A percentile compares a stretch with the other conserved stretches of the same genome.
These are phyloP conservation scores for Conticribra weissflogii DNA, from an alignment of 108 stramenopile genomes.

Conservation along the genomic window DNA sequence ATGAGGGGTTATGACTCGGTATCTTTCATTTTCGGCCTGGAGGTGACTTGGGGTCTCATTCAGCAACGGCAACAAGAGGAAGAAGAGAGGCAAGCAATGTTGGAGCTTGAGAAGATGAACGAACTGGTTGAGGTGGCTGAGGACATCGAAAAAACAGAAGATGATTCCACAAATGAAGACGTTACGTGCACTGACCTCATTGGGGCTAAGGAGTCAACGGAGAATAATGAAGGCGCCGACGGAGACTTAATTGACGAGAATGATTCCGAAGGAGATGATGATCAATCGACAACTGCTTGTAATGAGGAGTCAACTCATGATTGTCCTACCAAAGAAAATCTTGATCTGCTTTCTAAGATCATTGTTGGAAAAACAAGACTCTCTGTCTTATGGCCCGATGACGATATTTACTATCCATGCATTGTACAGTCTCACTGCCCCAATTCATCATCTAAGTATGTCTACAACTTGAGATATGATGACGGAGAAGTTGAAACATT, in stretches of 20 bases:
- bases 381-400: background rate
- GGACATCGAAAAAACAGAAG: background rate
- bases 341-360: background rate
- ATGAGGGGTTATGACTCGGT: slow-evolving; percentile 87
- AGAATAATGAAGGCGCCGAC: background rate
- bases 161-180: background rate
- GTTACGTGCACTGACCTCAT: too few species aligned
- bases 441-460: background rate
- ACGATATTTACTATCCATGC: background rate
- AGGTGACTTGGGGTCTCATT: slow-evolving; percentile 93
- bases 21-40: slow-evolving; percentile 94
- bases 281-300: too few species aligned
- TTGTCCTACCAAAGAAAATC: background rate
- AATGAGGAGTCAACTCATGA: background rate
- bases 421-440: background rate
- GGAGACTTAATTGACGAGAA: background rate
- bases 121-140: slow-evolving; percentile 20
- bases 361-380: background rate
- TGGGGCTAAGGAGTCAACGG: too few species aligned
- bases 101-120: slow-evolving; percentile 59
- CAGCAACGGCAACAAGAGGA: slow-evolving; percentile 90
- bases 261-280: background rate
- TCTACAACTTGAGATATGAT: background rate
- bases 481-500: background rate
- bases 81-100: slow-evolving; percentile 73